phyloP scores from a whole-genome alignment of 2,329 filamentous ascomycete species.

The Fusarium falciforme region DNA sequence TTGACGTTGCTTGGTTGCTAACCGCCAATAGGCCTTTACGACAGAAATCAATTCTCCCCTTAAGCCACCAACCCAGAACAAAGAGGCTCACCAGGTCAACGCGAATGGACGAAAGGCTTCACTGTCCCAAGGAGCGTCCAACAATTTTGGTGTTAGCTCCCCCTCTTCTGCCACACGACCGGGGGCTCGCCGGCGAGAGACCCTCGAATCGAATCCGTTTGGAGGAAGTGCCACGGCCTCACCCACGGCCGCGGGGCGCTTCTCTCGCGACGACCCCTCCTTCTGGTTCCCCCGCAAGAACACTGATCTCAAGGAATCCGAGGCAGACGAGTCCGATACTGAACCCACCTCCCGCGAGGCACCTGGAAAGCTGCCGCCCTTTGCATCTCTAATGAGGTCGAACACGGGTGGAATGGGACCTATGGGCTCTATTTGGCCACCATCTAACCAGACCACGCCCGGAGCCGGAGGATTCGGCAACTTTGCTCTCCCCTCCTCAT shows the following conservation, averaged over 20 bases:
- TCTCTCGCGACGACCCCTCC: slow-evolving; percentile 70
- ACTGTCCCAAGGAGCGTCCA: slow-evolving; percentile 75
- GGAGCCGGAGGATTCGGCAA: slow-evolving; percentile 88
- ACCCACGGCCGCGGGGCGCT: slow-evolving; percentile 69
- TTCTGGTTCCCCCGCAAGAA: slow-evolving; percentile 69
- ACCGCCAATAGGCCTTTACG: slow-evolving; percentile 73
- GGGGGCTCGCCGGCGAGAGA: slow-evolving; percentile 84
- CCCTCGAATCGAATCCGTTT: slow-evolving; percentile 75
- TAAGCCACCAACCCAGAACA: slow-evolving; percentile 85
- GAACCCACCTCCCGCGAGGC: slow-evolving; percentile 47
- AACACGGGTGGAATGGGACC: slow-evolving; percentile 63
- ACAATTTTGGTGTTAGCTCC: slow-evolving; percentile 77
- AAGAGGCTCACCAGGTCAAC: slow-evolving; percentile 68
- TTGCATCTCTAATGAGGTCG: slow-evolving; percentile 63
- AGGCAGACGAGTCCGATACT: slow-evolving; percentile 63
- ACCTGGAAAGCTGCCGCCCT: slow-evolving; percentile 49
- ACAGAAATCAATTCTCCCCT: slow-evolving; percentile 93
- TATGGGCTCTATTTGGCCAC: slow-evolving; percentile 58
- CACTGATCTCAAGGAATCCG: slow-evolving; percentile 65
- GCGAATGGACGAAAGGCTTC: slow-evolving; percentile 84
- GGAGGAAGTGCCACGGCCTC: slow-evolving; percentile 66
- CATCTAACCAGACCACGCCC: slow-evolving; percentile 67
- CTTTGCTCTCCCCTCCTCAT: slow-evolving; percentile 75
- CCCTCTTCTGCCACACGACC: slow-evolving; percentile 79
- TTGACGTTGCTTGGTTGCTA: slow-evolving; percentile 24